phyloP scores from a whole-genome alignment of 2,329 filamentous ascomycete genomes.

The Fusarium albosuccineum region DNA sequence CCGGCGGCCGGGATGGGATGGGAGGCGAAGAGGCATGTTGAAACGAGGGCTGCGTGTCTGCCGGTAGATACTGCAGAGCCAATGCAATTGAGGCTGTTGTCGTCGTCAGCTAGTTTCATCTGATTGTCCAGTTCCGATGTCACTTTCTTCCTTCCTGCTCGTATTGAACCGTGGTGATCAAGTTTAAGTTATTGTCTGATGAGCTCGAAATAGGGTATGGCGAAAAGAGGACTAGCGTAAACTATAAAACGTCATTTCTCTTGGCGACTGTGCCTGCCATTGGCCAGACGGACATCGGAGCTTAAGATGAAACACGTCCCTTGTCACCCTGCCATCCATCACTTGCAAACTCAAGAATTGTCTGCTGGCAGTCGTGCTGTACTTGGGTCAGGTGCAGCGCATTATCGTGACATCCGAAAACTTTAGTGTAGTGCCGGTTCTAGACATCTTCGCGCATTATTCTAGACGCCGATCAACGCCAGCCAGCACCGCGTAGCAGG shows the following conservation, averaged over 20 bases:
- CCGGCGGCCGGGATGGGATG: background rate
- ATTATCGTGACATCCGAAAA: too few relatives aligned
- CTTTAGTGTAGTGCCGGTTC: too few relatives aligned
- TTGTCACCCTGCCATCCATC: background rate
- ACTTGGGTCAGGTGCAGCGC: too few relatives aligned
- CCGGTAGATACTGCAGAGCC: background rate
- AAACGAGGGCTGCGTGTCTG: background rate
- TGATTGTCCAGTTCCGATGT: background rate
- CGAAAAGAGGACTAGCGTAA: conserved; percentile 4
- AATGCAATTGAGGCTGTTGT: background rate
- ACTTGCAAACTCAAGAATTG: too few relatives aligned
- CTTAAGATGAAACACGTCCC: background rate
- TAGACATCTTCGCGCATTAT: too few relatives aligned
- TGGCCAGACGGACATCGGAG: background rate
- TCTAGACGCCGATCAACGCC: too few relatives aligned
- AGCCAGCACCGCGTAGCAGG: too few relatives aligned
- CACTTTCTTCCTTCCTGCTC: too few relatives aligned
- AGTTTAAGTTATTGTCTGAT: background rate
- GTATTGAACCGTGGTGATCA: background rate
- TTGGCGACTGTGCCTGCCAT: background rate
- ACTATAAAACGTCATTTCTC: background rate
- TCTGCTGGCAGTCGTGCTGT: too few relatives aligned
- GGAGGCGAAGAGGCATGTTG: background rate
- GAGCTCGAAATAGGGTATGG: conserved; percentile 11
- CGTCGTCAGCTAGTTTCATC: background rate